Conservation (phyloP, 2,329 filamentous ascomycete genomes). For the Trichoderma lentiforme region DNA sequence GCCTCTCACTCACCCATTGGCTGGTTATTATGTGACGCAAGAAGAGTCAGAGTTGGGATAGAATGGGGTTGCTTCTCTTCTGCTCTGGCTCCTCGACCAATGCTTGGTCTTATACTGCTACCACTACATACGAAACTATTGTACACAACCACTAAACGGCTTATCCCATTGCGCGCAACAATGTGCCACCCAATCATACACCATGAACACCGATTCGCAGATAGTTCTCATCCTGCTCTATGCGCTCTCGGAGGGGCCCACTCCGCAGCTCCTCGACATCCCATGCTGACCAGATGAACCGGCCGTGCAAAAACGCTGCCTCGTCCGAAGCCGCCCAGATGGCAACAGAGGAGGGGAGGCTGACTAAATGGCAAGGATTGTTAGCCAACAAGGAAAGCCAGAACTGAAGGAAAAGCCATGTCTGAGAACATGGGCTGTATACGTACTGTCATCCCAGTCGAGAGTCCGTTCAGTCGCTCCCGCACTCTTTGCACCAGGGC, state of each 20-base stretch:
- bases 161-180: neutral
- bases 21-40: neutral
- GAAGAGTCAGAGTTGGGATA: neutral
- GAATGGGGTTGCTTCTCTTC: neutral
- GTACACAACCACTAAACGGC: neutral
- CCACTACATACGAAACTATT: neutral
- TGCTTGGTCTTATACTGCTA: neutral
- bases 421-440: neutral
- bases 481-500: slow-evolving; percentile 23
- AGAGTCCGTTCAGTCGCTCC: slow-evolving; percentile 17
- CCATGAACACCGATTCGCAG: slow-evolving; percentile 10
- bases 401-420: too few relatives aligned
- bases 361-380: slow-evolving; percentile 1
- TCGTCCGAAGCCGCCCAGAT: slow-evolving; percentile 40
- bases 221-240: slow-evolving; percentile 11
- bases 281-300: slow-evolving; percentile 47
- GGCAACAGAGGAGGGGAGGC: slow-evolving; percentile 36
- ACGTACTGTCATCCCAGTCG: slow-evolving; percentile 11
- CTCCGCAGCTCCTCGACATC: slow-evolving; percentile 44
- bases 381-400: neutral
- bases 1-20: neutral
- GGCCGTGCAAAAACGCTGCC: slow-evolving; percentile 43
- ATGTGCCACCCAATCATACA: neutral
- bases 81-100: neutral
- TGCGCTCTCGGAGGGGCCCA: slow-evolving; percentile 15